Base-by-base conservation (phyloP, 352 stramenopile species). In the Globisporangium megalacanthum region DNA sequence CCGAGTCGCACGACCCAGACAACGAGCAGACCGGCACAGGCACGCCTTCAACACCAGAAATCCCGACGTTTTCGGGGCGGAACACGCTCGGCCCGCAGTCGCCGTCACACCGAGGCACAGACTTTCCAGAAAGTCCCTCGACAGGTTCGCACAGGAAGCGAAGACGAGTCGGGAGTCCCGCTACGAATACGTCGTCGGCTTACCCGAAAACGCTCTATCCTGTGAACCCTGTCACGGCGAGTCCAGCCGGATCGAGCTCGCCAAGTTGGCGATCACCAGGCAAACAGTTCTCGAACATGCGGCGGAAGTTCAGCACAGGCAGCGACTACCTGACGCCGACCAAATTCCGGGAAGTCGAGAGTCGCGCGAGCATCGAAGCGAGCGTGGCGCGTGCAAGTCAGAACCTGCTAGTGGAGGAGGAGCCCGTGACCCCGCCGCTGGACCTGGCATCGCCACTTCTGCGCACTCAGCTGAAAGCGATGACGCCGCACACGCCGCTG, bases 401-500 rank as follows among this genome's bases (percentile, higher is more conserved):
- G 37, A 53, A 70, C 31, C 10, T 79, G 3, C 49, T 77, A 35
- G 68, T 77, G 7, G 75, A 85, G 44, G 81, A 91, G 17, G 82
- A 80, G 20, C 77, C 77, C 0, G 67, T 70, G 56, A 88, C 79
- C 0, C 79, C 82, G 20, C 69, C 79, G 0, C 80, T 91, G 15
- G 75, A 84, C 54, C 68, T 93, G 69, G 66, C 75, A n/a, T 94
- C 85, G 17, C 85, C 85, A 1, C 66, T 94, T 51, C 64, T 94
- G 35, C 77, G 76, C 9, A 94, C 85, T 2, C 76, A 88, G 58
- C 69, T 94, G 10, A 91, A 89, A 58, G 85, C 76, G 6, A 89
- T 94, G 80, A 92, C 80, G 6, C 82, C 82, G 17, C 80, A 89
- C 52, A 94, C 85, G 6, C 85, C 85, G 54, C 61, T 94, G 14